These are phyloP conservation scores for Lichtheimia ornata DNA, from an alignment of 371 early-diverging fungal species.

Conservation along the genomic window DNA sequence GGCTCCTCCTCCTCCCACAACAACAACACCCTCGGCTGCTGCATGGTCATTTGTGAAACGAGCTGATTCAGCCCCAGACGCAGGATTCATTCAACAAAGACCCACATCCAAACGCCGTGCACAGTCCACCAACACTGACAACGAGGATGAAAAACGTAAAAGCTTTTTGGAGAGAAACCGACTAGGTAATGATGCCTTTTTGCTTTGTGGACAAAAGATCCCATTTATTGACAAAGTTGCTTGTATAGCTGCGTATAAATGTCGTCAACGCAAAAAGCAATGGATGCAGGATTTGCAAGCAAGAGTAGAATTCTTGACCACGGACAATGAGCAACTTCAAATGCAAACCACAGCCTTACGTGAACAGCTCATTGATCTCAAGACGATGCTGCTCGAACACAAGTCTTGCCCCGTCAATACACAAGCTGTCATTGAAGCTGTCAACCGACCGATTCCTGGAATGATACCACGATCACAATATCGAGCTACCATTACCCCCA, in stretches of 20 bases:
- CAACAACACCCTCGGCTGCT: no score
- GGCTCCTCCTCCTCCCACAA: no score
- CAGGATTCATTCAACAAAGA: neutral
- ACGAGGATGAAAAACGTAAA: constrained; percentile 70
- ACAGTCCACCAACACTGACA: constrained; percentile 9
- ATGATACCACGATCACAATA: neutral
- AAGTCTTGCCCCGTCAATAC: constrained; percentile 57
- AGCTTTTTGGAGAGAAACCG: constrained; percentile 85
- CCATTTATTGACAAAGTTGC: neutral
- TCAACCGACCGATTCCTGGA: constrained; percentile 15
- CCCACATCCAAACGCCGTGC: neutral
- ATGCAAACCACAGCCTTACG: constrained; percentile 48
- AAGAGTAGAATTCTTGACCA: constrained; percentile 52
- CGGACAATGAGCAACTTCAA: constrained; percentile 55
- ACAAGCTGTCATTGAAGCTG: constrained; percentile 20
- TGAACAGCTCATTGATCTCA: constrained; percentile 55
- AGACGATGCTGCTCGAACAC: constrained; percentile 61
- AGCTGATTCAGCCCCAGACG: neutral
- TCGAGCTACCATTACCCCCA: neutral
- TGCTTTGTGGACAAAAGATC: constrained; percentile 1
- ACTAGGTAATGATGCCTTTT: constrained; percentile 49
- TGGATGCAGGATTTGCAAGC: constrained; percentile 61
- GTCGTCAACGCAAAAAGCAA: constrained; percentile 71
- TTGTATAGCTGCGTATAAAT: constrained; percentile 63
- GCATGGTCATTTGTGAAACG: constrained; percentile 7